These are phyloP conservation scores for Zoysia pacifica DNA, from an alignment of 176 grass and related monocot species.

Conservation along the genomic window DNA sequence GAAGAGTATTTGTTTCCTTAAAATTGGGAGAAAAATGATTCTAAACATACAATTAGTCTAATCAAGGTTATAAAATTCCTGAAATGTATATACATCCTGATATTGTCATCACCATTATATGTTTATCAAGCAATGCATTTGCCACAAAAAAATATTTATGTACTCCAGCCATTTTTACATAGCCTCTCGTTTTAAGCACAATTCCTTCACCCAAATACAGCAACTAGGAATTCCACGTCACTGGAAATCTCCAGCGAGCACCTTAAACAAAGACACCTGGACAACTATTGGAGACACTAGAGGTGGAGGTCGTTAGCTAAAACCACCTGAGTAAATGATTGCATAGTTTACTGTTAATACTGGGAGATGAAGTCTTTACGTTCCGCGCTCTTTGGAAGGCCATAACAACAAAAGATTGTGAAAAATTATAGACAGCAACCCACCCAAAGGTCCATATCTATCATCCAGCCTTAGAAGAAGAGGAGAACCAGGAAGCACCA, in stretches of 20 bases:
- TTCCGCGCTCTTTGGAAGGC: background rate
- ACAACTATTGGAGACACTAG: background rate
- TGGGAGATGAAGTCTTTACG: background rate
- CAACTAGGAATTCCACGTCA: background rate
- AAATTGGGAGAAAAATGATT: no score
- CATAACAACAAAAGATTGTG: conserved; percentile 10
- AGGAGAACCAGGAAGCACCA: conserved; percentile 7
- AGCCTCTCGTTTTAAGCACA: background rate
- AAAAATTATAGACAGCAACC: conserved; percentile 11
- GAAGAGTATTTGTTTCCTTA: no score
- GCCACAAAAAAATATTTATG: background rate
- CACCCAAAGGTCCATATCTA: background rate
- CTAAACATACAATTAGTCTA: no score
- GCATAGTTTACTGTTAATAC: background rate
- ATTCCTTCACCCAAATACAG: background rate
- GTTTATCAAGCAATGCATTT: background rate
- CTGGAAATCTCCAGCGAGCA: no score
- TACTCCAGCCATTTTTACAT: background rate
- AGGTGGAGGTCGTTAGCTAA: conserved; percentile 18
- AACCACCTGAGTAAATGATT: background rate
- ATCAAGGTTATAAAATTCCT: no score
- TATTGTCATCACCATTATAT: background rate
- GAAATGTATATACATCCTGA: no score
- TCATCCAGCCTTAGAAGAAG: background rate
- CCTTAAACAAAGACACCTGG: background rate